A percentile compares a stretch with the other conserved stretches of the same genome.
Evolutionary conservation across 2,329 filamentous ascomycete genomes (phyloP).

Genomic region (Scedosporium apiospermum): DNA sequence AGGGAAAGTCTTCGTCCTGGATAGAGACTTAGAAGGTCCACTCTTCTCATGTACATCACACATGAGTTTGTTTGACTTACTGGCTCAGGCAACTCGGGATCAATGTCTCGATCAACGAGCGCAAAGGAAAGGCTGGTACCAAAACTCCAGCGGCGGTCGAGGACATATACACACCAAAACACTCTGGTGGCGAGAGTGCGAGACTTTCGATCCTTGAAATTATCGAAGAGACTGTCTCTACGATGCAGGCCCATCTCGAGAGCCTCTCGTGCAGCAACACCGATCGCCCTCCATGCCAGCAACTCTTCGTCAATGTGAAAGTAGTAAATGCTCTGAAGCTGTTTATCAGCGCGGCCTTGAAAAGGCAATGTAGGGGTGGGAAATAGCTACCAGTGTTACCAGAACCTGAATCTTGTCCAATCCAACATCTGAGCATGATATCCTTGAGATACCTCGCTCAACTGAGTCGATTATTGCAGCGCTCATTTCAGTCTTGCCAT

Average conservation of each 20-base stretch:
- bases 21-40: too few species aligned
- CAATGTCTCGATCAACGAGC: slow-evolving; percentile 37
- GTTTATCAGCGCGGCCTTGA: neutral
- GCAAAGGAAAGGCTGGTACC: slow-evolving; percentile 40
- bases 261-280: slow-evolving; percentile 24
- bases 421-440: too few species aligned
- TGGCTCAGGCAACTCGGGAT: slow-evolving; percentile 35
- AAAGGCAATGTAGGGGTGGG: neutral
- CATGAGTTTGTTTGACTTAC: slow-evolving; percentile 12
- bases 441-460: too few species aligned
- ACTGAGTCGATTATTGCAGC: too few species aligned
- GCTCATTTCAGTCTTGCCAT: too few species aligned
- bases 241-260: too few species aligned
- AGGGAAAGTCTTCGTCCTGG: slow-evolving; percentile 18
- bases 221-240: too few species aligned
- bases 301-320: slow-evolving; percentile 39
- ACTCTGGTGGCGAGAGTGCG: too few species aligned
- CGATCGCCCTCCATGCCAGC: slow-evolving; percentile 37
- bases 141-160: slow-evolving; percentile 42
- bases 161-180: slow-evolving; percentile 28
- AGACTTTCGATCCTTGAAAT: too few species aligned
- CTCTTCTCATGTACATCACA: too few species aligned
- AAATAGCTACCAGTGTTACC: too few species aligned
- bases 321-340: slow-evolving; percentile 26
- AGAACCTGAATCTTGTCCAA: too few species aligned